These are phyloP conservation scores for Penicillium decumbens DNA, from an alignment of 2,329 filamentous ascomycete genomes.

Conservation along the genomic window DNA sequence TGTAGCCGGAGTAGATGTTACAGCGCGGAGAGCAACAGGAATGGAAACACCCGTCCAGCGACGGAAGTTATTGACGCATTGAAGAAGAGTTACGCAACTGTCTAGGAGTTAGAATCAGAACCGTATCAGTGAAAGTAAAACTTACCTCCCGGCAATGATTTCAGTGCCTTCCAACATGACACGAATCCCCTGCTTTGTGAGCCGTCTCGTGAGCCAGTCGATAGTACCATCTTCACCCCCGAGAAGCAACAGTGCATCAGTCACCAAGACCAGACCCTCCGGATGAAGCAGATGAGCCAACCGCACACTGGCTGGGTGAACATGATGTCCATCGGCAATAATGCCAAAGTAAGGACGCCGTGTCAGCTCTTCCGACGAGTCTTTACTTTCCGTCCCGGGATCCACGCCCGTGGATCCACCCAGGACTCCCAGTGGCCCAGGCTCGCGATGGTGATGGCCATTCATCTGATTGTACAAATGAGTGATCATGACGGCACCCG, in stretches of 20 bases:
- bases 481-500: conserved; percentile 12
- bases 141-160: conserved; percentile 41
- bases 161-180: conserved; percentile 13
- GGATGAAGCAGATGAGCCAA: conserved; percentile 10
- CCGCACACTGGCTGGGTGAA: conserved; percentile 13
- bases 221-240: conserved; percentile 14
- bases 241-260: conserved; percentile 15
- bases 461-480: conserved; percentile 17
- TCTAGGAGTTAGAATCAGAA: neutral
- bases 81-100: conserved; percentile 57
- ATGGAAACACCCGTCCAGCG: conserved; percentile 66
- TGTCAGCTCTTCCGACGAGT: neutral
- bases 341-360: conserved; percentile 15
- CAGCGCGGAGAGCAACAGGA: conserved; percentile 64
- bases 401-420: conserved; percentile 14
- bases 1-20: conserved; percentile 69
- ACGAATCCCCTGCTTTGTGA: conserved; percentile 11
- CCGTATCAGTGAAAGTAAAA: conserved; percentile 9
- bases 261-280: conserved; percentile 12
- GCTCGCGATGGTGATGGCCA: conserved; percentile 12
- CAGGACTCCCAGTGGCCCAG: conserved; percentile 10
- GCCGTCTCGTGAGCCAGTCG: conserved; percentile 9
- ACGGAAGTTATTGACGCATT: conserved; percentile 78
- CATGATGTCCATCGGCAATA: conserved; percentile 16
- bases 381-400: neutral